Conservation (phyloP, 2,329 filamentous ascomycete genomes). For the Arthroderma uncinatum region DNA sequence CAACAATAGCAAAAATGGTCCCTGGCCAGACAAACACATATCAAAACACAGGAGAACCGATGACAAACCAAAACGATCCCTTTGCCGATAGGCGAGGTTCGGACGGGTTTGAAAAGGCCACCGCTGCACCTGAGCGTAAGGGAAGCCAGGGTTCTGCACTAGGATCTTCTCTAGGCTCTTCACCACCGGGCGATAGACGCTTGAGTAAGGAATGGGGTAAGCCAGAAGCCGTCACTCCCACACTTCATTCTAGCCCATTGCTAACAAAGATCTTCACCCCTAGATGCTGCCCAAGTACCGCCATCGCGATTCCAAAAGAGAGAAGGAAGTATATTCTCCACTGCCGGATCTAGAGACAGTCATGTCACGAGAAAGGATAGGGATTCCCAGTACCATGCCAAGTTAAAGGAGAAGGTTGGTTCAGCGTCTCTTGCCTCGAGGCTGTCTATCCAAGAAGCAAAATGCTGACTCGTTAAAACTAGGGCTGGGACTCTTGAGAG, state of each 20-base stretch:
- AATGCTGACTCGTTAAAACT: background rate
- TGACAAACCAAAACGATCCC: background rate
- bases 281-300: conserved; percentile 54
- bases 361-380: conserved; percentile 51
- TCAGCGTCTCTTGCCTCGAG: background rate
- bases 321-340: conserved; percentile 58
- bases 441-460: background rate
- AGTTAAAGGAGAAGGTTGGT: conserved; percentile 33
- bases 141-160: conserved; percentile 1
- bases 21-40: background rate
- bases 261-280: background rate
- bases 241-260: background rate
- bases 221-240: background rate
- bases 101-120: background rate
- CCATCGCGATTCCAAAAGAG: conserved; percentile 59
- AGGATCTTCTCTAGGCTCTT: background rate
- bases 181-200: conserved; percentile 21
- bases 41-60: background rate
- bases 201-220: conserved; percentile 28
- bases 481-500: conserved; percentile 2
- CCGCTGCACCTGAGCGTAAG: background rate
- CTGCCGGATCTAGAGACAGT: conserved; percentile 53
- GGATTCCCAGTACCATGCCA: conserved; percentile 49
- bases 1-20: background rate
- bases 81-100: background rate